Conservation (phyloP, 1,139 yeast species). For the Blastobotrys aristatus region DNA sequence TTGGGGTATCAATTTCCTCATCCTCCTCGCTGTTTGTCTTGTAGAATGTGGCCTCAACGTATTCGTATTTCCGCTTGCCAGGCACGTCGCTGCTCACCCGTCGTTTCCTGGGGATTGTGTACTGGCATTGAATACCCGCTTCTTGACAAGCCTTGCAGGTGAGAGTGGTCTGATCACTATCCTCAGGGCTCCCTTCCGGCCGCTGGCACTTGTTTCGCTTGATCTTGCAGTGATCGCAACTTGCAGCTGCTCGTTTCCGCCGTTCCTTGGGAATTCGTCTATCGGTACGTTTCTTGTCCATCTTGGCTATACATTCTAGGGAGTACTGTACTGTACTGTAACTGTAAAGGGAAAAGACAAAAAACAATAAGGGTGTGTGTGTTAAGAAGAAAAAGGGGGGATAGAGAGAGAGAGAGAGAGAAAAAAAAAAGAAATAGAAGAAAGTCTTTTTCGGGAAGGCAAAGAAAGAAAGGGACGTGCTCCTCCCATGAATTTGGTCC, state of each 20-base stretch:
- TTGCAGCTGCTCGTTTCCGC: slow-evolving; percentile 15
- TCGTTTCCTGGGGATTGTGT: slow-evolving; percentile 15
- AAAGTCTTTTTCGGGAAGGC: background rate
- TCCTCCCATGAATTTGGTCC: no score
- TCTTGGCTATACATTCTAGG: no score
- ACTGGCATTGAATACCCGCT: slow-evolving; percentile 10
- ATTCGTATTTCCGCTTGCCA: slow-evolving; percentile 15
- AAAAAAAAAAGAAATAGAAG: background rate
- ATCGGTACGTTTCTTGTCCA: slow-evolving; percentile 10
- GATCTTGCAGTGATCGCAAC: slow-evolving; percentile 16
- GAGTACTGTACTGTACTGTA: no score
- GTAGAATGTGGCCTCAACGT: slow-evolving; percentile 15
- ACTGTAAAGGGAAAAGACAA: no score
- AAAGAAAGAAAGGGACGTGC: no score
- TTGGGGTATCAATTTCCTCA: background rate
- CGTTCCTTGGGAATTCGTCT: slow-evolving; percentile 15
- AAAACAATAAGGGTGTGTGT: no score
- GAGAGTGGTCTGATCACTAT: background rate
- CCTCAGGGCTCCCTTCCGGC: slow-evolving; percentile 1
- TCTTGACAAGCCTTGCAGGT: slow-evolving; percentile 13
- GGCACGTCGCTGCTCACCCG: slow-evolving; percentile 14
- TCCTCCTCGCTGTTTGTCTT: background rate
- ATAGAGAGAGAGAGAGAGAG: background rate
- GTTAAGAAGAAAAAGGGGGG: background rate
- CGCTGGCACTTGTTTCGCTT: slow-evolving; percentile 15